Evolutionary conservation across 306 rosid species (phyloP).

Genomic region (Dalbergia cultrata): DNA sequence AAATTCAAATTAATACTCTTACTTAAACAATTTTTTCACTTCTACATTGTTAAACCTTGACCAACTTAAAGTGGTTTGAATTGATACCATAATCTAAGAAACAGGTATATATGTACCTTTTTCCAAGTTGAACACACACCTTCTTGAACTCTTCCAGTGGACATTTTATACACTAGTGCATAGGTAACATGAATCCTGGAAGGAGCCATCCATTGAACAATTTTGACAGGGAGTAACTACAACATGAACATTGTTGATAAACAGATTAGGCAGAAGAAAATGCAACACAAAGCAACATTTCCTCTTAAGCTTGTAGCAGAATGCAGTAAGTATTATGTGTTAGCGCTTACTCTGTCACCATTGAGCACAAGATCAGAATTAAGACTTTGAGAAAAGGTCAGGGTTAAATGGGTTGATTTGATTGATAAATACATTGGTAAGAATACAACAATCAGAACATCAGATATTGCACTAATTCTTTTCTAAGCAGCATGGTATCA

Average conservation of each 20-base stretch:
- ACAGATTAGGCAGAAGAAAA: background rate
- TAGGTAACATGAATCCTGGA: conserved; percentile 94
- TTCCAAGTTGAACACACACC: conserved; percentile 99
- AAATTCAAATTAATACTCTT: too few species aligned
- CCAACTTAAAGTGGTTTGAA: background rate
- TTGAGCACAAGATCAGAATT: conserved; percentile 2
- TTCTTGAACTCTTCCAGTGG: conserved; percentile 83
- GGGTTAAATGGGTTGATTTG: background rate
- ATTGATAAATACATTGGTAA: too few species aligned
- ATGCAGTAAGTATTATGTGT: too few species aligned
- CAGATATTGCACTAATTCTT: too few species aligned
- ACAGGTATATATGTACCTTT: conserved; percentile 66
- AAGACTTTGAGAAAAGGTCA: background rate
- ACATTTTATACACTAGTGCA: conserved; percentile 82
- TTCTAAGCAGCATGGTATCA: too few species aligned
- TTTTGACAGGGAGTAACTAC: conserved; percentile 39
- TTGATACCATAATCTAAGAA: conserved; percentile 30
- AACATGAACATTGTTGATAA: conserved; percentile 10
- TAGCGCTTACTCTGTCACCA: background rate
- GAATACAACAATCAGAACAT: too few species aligned
- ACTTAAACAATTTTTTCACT: too few species aligned
- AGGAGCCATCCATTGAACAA: conserved; percentile 72
- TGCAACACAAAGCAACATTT: conserved; percentile 20
- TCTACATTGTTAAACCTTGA: background rate
- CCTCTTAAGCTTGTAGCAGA: background rate